Percentiles rank a stretch among this genome's conserved stretches.
Conservation (phyloP, 2,329 filamentous ascomycete species). For the Diaporthe sp. region DNA sequence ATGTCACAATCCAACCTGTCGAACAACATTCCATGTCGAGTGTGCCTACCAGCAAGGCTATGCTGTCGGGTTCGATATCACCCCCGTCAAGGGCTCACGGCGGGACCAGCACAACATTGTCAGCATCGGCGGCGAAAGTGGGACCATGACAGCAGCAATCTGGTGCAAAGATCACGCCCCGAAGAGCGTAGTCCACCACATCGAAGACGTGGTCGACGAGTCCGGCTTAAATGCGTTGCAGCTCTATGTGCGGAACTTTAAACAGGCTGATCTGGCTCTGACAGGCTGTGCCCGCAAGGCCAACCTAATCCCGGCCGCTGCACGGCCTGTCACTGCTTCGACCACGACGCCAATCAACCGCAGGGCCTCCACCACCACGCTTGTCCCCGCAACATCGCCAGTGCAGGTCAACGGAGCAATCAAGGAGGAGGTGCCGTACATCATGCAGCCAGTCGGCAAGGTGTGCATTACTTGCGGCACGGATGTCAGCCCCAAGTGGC, state of each 20-base stretch:
- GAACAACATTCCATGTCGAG: conserved; percentile 81
- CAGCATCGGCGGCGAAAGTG: conserved; percentile 83
- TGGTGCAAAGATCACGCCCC: conserved; percentile 93
- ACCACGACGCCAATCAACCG: conserved; percentile 58
- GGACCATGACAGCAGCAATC: conserved; percentile 84
- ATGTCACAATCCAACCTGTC: conserved; percentile 77
- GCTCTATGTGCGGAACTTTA: conserved; percentile 88
- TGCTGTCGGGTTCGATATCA: conserved; percentile 89
- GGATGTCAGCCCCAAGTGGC: conserved; percentile 82
- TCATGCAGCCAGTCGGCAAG: conserved; percentile 60
- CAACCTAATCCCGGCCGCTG: conserved; percentile 77
- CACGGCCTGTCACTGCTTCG: conserved; percentile 60
- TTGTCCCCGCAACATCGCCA: conserved; percentile 45
- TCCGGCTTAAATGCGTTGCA: conserved; percentile 85
- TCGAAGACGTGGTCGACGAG: conserved; percentile 81
- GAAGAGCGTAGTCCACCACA: conserved; percentile 80
- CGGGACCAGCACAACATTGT: conserved; percentile 85
- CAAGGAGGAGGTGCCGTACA: conserved; percentile 44
- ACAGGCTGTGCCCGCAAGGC: conserved; percentile 96
- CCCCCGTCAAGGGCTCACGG: conserved; percentile 88
- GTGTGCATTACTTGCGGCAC: conserved; percentile 75
- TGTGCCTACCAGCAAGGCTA: conserved; percentile 90
- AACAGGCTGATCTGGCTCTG: conserved; percentile 90
- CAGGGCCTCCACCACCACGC: conserved; percentile 67
- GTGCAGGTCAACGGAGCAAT: conserved; percentile 46